Base-by-base conservation (phyloP, 768 basidiomycete genomes). In the Suillus lakei region DNA sequence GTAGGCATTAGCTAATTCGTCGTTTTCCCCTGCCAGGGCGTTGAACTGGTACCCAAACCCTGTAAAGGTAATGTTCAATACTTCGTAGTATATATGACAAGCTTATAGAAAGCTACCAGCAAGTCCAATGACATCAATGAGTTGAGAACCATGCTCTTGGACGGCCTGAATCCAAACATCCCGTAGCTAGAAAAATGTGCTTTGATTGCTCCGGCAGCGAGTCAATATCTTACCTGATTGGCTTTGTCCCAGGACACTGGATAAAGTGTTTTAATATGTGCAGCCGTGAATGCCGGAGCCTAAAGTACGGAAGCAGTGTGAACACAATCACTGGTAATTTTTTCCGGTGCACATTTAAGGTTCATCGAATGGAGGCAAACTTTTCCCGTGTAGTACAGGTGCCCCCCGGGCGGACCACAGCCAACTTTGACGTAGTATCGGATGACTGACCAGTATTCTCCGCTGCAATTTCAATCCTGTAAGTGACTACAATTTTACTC, bases 111-210 rank as follows among this genome's bases (percentile, higher is more conserved):
- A 62, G 21, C 4, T 68, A 82, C 88, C 88, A 7, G 92, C 89
- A 43, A 90, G 79, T 10, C 91, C 91, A 60, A 95, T 93, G 62
- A 91, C 85, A 43, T 95, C 88, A 38, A 92, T 78, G 8, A 75
- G 23, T 23, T 13, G 21, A 39, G 30, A 10, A 39, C 21, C 50
- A 51, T 51, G 12, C 39, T 60, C 55, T 60, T 63, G 63, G 61
- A 72, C 71, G 63, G 73, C 72, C 62, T 67, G 69, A 8, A 70
- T 67, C 79, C 77, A 86, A 30, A 80, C 77, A 67, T 86, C 83
- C 18, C 82, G 82, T 38, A 88, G 73, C 86, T 87, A 59, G 21
- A 23, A 38, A 44, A 56, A 60, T 50, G 36, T 60, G 30, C 7
- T 38, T 23, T 48, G 9, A 43, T 21, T 48, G 18, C 39, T 32